Evolutionary conservation across 441 rosid genomes (phyloP), one percentile per base, ranked within the genome.

Genomic region (Erodium texanum): DNA sequence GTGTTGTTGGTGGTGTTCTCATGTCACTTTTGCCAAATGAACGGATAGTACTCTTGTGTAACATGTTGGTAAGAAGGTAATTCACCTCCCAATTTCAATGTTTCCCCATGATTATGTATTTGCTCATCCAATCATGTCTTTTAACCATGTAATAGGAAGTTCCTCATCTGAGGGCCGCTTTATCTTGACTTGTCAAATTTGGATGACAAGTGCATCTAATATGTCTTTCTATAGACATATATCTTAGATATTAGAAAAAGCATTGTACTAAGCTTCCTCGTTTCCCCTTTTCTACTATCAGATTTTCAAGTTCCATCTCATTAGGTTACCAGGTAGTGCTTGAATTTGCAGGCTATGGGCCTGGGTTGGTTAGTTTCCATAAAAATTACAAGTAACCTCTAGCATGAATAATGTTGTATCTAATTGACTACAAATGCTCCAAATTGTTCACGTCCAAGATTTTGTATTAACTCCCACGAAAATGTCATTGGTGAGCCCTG

Each of bases 51-150:
- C 83, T 83, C 66, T 70, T 95, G 74, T 95, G 99, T 78, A 92
- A 86, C 74, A 81, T 90, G 71, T 83, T 95, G 80, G 88, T 95
- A 74, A 85, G 97, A 83, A 90, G 99, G 99, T 95, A 84, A 75
- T 29, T 14, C 73, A 66, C 65, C 64, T 16, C 45, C 15, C 20
- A 8, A 16, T 64, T 64, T 32, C 41, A 64, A 19, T 59, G 3
- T 41, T 64, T 62, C 22, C 45, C 66, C 23, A 27, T 27, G 41
- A 16, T 18, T 64, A 64, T 12, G 10, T 32, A 18, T 29, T 48
- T 48, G 56, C 56, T n/a, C 18, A 48, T 15, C 41, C 18, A 48
- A 48, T 0, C 56, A 15, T 48, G 19, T 48, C 19, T 48, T 36
- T 36, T 5, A 48, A 48, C 19, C 56, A 48, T n/a, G 56, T 19